These are phyloP conservation scores for Paradendryphiella salina DNA, from an alignment of 2,329 filamentous ascomycete genomes.

Conservation along the genomic window DNA sequence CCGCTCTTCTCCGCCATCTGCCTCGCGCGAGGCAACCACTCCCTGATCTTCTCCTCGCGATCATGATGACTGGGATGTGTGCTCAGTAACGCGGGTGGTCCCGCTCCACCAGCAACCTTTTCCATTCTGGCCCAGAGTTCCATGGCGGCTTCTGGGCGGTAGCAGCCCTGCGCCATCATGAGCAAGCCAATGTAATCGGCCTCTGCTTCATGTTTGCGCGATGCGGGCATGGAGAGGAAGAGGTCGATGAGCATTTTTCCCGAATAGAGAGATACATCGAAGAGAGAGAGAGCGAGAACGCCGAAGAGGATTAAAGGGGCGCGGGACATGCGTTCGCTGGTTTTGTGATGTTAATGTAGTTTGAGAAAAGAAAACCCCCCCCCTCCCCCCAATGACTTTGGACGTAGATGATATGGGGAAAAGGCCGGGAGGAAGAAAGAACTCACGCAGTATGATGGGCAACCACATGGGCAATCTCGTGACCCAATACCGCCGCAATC, in stretches of 20 bases:
- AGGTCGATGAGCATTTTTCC: constrained; percentile 59
- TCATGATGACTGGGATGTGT: constrained; percentile 75
- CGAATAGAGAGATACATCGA: constrained; percentile 50
- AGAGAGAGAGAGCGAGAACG: constrained; percentile 41
- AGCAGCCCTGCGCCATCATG: constrained; percentile 82
- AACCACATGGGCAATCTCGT: constrained; percentile 76
- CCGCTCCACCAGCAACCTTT: constrained; percentile 47
- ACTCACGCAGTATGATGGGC: constrained; percentile 43
- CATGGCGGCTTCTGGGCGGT: constrained; percentile 68
- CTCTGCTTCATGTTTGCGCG: constrained; percentile 72
- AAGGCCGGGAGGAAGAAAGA: not conserved
- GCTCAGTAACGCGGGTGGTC: constrained; percentile 70
- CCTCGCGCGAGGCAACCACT: constrained; percentile 56
- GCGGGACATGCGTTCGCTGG: constrained; percentile 61
- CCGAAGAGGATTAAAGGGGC: constrained; percentile 47
- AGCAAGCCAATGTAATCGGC: constrained; percentile 80
- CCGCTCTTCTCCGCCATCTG: constrained; percentile 44
- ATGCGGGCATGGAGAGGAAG: constrained; percentile 69
- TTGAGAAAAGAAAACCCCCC: too few species aligned
- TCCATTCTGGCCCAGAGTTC: constrained; percentile 68
- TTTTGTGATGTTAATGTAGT: too few species aligned
- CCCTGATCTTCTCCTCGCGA: constrained; percentile 65
- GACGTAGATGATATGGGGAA: not conserved
- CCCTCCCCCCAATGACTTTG: too few species aligned
- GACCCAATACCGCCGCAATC: constrained; percentile 74